Evolutionary conservation across 352 stramenopile genomes (phyloP).

Genomic region (Phytophthora fragariae): DNA sequence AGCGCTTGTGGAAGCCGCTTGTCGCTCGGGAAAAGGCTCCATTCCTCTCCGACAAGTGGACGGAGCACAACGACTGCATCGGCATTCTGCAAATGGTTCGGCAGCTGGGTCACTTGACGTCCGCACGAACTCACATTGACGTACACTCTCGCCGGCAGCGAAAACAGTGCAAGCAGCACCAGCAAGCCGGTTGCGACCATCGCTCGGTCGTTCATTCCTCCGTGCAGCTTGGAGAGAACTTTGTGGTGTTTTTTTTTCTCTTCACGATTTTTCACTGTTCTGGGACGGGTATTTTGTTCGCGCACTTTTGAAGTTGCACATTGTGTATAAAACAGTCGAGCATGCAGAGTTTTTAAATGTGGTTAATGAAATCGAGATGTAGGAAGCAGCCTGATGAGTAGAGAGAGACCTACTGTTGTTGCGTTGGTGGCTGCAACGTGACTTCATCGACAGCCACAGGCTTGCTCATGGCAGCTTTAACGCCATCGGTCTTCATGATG

Average conservation of each 20-base stretch:
- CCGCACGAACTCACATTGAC: conserved; percentile 23
- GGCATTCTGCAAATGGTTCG: conserved; percentile 18
- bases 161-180: conserved; percentile 31
- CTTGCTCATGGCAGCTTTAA: neutral
- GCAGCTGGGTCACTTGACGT: neutral
- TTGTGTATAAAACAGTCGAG: too few relatives aligned
- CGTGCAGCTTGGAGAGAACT: too few relatives aligned
- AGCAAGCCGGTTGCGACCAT: neutral
- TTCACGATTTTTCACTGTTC: neutral
- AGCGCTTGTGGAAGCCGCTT: conserved; percentile 20
- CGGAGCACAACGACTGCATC: conserved; percentile 29
- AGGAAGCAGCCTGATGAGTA: too few relatives aligned
- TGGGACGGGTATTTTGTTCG: neutral
- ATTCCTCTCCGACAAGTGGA: conserved; percentile 24
- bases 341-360: too few relatives aligned
- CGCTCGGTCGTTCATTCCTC: neutral
- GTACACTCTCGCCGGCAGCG: conserved; percentile 16
- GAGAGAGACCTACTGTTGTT: neutral
- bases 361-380: too few relatives aligned
- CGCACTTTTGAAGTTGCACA: too few relatives aligned
- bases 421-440: conserved; percentile 12
- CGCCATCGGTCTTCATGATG: conserved; percentile 23
- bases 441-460: conserved; percentile 7
- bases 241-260: neutral
- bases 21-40: conserved; percentile 28